These are phyloP conservation scores for Xylariaceae sp. DNA, from an alignment of 2,329 filamentous ascomycete genomes.

Conservation along the genomic window DNA sequence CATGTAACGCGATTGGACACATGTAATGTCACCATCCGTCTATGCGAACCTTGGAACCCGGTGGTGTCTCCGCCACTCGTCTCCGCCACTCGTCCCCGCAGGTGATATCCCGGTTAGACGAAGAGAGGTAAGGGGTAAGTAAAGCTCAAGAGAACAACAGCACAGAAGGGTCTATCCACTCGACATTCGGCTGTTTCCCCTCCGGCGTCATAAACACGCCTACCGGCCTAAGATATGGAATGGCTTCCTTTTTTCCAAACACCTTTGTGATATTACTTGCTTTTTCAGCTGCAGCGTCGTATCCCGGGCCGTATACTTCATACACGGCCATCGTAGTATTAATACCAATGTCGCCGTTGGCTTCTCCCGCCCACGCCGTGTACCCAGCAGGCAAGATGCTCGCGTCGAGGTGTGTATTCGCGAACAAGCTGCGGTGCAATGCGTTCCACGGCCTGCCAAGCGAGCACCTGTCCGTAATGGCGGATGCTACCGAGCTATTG, in stretches of 20 bases:
- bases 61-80: no score
- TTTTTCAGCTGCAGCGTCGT: constrained; percentile 19
- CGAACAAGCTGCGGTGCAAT: constrained; percentile 52
- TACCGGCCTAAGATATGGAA: constrained; percentile 17
- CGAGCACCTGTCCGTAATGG: constrained; percentile 42
- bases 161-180: constrained; percentile 22
- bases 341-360: constrained; percentile 13
- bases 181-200: constrained; percentile 18
- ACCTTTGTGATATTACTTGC: constrained; percentile 19
- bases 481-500: constrained; percentile 41
- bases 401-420: constrained; percentile 48
- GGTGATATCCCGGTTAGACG: not conserved
- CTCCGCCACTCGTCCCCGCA: no score
- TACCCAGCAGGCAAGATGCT: constrained; percentile 50
- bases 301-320: constrained; percentile 18
- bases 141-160: not conserved
- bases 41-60: not conserved
- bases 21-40: not conserved
- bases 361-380: constrained; percentile 41
- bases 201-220: constrained; percentile 22
- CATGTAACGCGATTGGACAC: not conserved
- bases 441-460: constrained; percentile 60
- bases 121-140: not conserved
- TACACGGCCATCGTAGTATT: constrained; percentile 24
- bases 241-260: constrained; percentile 12